A percentile compares a stretch with the other conserved stretches of the same genome.
These are phyloP conservation scores for Thermoascus crustaceus DNA, from an alignment of 2,329 filamentous ascomycete genomes.

Conservation along the genomic window DNA sequence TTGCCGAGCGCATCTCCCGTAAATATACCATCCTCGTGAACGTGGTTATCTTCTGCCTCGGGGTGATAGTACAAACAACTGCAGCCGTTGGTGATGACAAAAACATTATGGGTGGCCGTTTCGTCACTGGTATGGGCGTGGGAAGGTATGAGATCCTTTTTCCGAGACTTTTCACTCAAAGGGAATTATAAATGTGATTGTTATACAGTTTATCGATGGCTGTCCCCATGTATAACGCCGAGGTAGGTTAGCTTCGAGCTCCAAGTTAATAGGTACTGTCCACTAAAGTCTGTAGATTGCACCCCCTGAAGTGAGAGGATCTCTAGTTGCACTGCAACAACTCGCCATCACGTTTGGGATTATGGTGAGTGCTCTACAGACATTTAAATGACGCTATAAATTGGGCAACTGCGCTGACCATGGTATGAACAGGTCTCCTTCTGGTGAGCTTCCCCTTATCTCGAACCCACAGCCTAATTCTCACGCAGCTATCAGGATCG, in stretches of 20 bases:
- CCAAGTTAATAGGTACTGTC: conserved; percentile 47
- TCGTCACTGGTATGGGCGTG: conserved; percentile 53
- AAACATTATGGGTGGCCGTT: conserved; percentile 61
- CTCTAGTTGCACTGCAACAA: conserved; percentile 58
- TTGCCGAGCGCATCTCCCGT: conserved; percentile 23
- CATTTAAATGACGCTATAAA: too few species aligned
- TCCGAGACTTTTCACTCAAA: background rate
- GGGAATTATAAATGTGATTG: conserved; percentile 8
- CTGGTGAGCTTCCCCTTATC: conserved; percentile 20
- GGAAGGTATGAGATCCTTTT: conserved; percentile 29
- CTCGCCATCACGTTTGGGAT: conserved; percentile 54
- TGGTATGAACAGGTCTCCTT: conserved; percentile 9
- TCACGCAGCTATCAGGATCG: conserved; percentile 14
- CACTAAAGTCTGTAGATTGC: conserved; percentile 43
- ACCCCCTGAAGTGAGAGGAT: conserved; percentile 58
- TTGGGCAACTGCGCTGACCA: conserved; percentile 40
- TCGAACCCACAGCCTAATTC: conserved; percentile 3
- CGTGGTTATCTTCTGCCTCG: conserved; percentile 27
- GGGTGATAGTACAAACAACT: conserved; percentile 57
- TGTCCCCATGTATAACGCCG: conserved; percentile 43
- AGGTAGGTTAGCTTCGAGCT: conserved; percentile 56
- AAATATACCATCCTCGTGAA: conserved; percentile 28
- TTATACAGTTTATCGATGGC: conserved; percentile 21
- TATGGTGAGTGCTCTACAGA: conserved; percentile 54
- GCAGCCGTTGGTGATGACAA: conserved; percentile 46